Evolutionary conservation across 257 asterid genomes (phyloP).

Genomic region (Penstemon eatonii): DNA sequence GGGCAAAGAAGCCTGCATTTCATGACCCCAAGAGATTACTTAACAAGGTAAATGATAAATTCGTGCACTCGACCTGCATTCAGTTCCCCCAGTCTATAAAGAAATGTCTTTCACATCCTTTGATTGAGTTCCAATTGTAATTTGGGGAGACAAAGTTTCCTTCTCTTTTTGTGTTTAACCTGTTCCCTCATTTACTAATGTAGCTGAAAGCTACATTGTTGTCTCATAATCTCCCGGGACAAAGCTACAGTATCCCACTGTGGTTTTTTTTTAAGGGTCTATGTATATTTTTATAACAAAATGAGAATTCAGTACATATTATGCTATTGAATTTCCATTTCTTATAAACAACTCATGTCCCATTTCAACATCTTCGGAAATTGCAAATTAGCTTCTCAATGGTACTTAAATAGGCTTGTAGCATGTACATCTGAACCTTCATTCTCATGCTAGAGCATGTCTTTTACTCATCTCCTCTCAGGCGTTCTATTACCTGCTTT

Average conservation of each 20-base stretch:
- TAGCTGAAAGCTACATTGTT: background rate
- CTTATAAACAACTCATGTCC: constrained; percentile 4
- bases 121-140: constrained; percentile 18
- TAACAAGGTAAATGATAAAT: constrained; percentile 56
- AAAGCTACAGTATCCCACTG: constrained; percentile 11
- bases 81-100: constrained; percentile 9
- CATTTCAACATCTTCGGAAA: constrained; percentile 8
- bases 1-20: constrained; percentile 98
- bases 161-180: constrained; percentile 16
- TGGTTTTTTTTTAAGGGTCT: background rate
- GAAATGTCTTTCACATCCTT: constrained; percentile 21
- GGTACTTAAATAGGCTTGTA: background rate
- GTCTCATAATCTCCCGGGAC: constrained; percentile 13
- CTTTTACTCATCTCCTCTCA: constrained; percentile 7
- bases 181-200: constrained; percentile 1
- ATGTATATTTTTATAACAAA: background rate
- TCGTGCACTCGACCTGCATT: background rate
- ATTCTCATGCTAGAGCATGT: constrained; percentile 20
- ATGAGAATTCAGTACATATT: background rate
- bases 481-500: constrained; percentile 17
- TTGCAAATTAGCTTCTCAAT: constrained; percentile 16
- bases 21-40: constrained; percentile 90
- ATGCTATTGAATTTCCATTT: constrained; percentile 6
- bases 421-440: background rate
- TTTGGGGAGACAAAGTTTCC: background rate